Base-by-base conservation (phyloP, 2,329 filamentous ascomycete species). In the Ceratocystis papillata region DNA sequence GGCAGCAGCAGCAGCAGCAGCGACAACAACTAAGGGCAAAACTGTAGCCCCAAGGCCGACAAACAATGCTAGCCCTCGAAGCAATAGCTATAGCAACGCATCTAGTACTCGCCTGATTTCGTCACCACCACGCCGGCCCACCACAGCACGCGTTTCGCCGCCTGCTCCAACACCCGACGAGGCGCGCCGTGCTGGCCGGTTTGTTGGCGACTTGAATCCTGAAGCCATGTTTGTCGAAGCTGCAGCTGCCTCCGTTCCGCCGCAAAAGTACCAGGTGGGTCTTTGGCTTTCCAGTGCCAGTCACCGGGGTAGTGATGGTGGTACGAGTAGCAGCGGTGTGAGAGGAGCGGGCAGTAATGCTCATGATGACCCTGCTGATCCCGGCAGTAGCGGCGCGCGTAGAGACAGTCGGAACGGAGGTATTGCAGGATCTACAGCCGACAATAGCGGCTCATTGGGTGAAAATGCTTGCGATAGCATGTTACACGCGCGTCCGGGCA, bases 211-310 rank as follows among this genome's bases (percentile, higher is more conserved):
- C 70, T 70, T 84, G 33, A 85, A 83, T 69, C 83, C 83, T 1
- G 83, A 85, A 71, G 80, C 80, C 67, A 80, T 85, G 71, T 82
- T 86, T 66, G 76, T 83, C 69, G 80, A 83, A 69, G 81, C 80
- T 1, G 80, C 80, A 1, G 76, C 75, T 65, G 74, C 74, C 2
- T 73, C 74, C 2, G 71, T 71, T 5, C 73, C 73, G 0, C 65
- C 73, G 22, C 71, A 73, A 3, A 79, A 79, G 41, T 80, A 80
- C 61, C 81, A 82, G 50, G 77, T 84, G 0, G 83, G 83, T 5
- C 78, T 84, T 20, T 85, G 81, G 81, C 76, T 83, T 15, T 74
- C 76, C 0, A 62, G 59, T 57, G 41, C 60, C 68, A 37, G 62
- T 33, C 53, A 57, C 22, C 53, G 53, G 10, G 53, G 53, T 28